Conservation (phyloP, 2,329 filamentous ascomycete genomes). For the Colletotrichum sp. region DNA sequence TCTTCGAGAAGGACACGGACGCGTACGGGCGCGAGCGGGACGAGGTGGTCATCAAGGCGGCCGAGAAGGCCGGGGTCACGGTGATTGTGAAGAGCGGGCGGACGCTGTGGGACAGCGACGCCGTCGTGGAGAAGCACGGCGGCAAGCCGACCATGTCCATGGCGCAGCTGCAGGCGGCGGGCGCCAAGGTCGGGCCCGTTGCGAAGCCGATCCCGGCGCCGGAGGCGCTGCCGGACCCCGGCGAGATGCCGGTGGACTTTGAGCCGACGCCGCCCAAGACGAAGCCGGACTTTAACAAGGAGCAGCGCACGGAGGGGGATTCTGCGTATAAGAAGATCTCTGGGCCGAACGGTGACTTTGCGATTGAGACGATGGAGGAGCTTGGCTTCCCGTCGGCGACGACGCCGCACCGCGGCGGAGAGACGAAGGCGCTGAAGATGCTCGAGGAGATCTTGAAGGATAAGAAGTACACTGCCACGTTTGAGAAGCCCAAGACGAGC, state of each 20-base stretch:
- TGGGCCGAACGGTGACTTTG: conserved; percentile 72
- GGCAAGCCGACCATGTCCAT: conserved; percentile 80
- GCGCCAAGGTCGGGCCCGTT: conserved; percentile 66
- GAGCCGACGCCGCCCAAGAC: conserved; percentile 57
- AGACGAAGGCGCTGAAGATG: conserved; percentile 63
- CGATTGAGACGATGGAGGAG: conserved; percentile 73
- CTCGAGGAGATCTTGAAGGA: conserved; percentile 66
- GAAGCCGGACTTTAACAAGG: conserved; percentile 65
- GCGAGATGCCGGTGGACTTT: conserved; percentile 63
- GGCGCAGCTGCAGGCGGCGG: conserved; percentile 67
- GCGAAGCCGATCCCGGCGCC: conserved; percentile 66
- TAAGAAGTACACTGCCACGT: conserved; percentile 72
- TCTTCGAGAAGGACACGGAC: conserved; percentile 82
- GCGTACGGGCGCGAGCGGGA: conserved; percentile 72
- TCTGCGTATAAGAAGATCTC: conserved; percentile 64
- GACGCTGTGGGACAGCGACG: conserved; percentile 77
- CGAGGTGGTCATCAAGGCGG: conserved; percentile 60
- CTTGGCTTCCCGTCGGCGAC: conserved; percentile 70
- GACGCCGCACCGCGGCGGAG: conserved; percentile 73
- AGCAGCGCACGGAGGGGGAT: conserved; percentile 57
- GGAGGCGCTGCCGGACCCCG: conserved; percentile 65
- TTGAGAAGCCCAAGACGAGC: conserved; percentile 77
- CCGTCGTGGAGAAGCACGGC: conserved; percentile 67
- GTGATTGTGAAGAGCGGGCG: conserved; percentile 69
- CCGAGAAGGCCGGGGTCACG: conserved; percentile 68